Percentiles rank a stretch among this genome's conserved stretches.
phyloP scores from a whole-genome alignment of 192 early-diverging fungal species.

The Backusella macrospora region DNA sequence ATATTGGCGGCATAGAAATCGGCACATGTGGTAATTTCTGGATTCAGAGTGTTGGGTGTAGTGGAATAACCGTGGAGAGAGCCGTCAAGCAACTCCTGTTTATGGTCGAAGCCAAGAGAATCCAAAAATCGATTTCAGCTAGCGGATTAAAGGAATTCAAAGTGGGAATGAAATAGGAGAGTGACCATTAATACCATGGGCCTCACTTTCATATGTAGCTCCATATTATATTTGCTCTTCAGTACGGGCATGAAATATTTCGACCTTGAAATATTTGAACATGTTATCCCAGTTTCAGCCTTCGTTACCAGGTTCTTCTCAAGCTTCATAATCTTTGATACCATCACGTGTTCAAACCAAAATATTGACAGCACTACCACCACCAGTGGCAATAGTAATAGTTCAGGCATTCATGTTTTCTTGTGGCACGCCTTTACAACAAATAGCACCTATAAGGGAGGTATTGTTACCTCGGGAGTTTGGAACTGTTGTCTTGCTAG shows the following conservation, averaged over 20 bases:
- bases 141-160: background rate
- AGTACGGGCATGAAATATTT: constrained; percentile 20
- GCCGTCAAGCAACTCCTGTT: background rate
- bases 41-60: constrained; percentile 2
- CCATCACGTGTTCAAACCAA: constrained; percentile 30
- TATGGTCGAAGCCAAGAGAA: background rate
- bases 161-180: background rate
- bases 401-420: background rate
- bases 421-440: too few relatives aligned
- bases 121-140: background rate
- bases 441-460: too few relatives aligned
- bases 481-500: too few relatives aligned
- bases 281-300: constrained; percentile 35
- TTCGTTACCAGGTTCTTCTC: constrained; percentile 30
- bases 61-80: constrained; percentile 2
- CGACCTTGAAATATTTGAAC: constrained; percentile 34
- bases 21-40: background rate
- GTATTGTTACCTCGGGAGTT: too few relatives aligned
- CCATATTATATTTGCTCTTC: background rate
- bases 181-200: background rate
- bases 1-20: background rate
- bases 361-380: constrained; percentile 34
- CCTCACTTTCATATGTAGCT: background rate
- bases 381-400: constrained; percentile 32
- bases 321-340: constrained; percentile 28